Evolutionary conservation across 441 rosid species (phyloP), one percentile per base, ranked within the genome.

Genomic region (Gossypium trilobum): DNA sequence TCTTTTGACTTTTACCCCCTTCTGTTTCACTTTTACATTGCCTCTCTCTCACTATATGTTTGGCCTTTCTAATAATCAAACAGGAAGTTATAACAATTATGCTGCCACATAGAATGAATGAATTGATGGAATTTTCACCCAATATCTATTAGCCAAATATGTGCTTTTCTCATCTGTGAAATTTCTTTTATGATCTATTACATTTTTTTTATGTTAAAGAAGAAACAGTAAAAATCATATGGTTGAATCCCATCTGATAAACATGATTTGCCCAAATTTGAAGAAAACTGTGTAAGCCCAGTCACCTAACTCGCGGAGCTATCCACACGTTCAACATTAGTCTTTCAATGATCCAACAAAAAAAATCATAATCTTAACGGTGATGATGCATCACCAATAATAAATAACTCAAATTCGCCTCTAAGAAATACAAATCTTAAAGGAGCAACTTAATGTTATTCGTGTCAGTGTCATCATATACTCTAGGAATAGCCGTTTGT

Each of bases 401-500:
- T 50, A 67, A 77, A 68, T 73, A 62, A 75, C 74, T 72, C 74
- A 70, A 66, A 71, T 70, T 36, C 70, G 62, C 60, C 80, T 77
- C 84, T 23, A 57, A 22, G 61, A 77, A 66, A 77, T 71, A 67
- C 61, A 71, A 75, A 72, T 75, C 75, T 71, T 73, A 71, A 77
- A 65, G 74, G 64, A 75, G 65, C 52, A 69, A 81, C 71, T 8
- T 56, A 27, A 20, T 56, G 60, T 55, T 55, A 82, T 85, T 84
- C 75, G 69, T 68, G 82, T 77, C 74, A 74, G 77, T 42, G 48
- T 23, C 3, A 57, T 23, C 3, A 57, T 55, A 69, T 68, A 74
- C 68, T 80, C 87, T 79, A 75, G 79, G 58, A 75, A 73, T 72
- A 77, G 73, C 85, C 82, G 75, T 85, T 77, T 77, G 75, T 85